phyloP scores from a whole-genome alignment of 345 rosid species.

The Punica granatum region DNA sequence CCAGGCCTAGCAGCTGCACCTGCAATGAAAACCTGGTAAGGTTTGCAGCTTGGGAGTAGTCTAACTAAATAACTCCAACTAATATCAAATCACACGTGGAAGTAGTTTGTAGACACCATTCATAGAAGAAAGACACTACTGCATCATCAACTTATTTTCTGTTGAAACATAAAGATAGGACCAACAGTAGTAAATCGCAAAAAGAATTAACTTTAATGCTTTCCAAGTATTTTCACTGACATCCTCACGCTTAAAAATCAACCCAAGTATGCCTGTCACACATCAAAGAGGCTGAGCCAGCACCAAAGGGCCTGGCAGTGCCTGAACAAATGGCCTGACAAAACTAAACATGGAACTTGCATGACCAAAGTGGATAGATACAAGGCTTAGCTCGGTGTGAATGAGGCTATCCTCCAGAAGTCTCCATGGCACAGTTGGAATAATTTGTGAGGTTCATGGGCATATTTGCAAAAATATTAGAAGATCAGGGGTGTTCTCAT shows the following conservation, averaged over 20 bases:
- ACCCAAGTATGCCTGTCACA: too few relatives aligned
- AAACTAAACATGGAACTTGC: too few relatives aligned
- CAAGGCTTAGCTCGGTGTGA: too few relatives aligned
- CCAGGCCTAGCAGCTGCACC: constrained; percentile 81
- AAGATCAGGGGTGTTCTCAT: background rate
- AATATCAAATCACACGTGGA: too few relatives aligned
- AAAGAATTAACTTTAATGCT: too few relatives aligned
- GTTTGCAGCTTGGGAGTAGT: background rate
- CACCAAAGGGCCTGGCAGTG: too few relatives aligned
- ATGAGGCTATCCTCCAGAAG: background rate
- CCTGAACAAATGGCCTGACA: too few relatives aligned
- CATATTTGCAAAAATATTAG: background rate
- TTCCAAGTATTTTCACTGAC: too few relatives aligned
- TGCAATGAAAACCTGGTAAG: constrained; percentile 10
- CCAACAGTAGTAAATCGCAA: background rate
- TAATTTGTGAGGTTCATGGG: background rate
- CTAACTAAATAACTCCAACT: background rate
- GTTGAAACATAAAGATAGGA: background rate
- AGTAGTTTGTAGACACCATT: background rate
- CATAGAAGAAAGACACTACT: background rate
- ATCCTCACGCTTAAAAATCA: too few relatives aligned
- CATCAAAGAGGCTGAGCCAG: too few relatives aligned
- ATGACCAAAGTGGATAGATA: too few relatives aligned
- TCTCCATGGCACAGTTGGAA: background rate
- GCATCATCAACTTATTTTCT: background rate